Evolutionary conservation across 2,329 filamentous ascomycete genomes (phyloP), one percentile per base, ranked within the genome.

Genomic region (Colletotrichum kahawae): DNA sequence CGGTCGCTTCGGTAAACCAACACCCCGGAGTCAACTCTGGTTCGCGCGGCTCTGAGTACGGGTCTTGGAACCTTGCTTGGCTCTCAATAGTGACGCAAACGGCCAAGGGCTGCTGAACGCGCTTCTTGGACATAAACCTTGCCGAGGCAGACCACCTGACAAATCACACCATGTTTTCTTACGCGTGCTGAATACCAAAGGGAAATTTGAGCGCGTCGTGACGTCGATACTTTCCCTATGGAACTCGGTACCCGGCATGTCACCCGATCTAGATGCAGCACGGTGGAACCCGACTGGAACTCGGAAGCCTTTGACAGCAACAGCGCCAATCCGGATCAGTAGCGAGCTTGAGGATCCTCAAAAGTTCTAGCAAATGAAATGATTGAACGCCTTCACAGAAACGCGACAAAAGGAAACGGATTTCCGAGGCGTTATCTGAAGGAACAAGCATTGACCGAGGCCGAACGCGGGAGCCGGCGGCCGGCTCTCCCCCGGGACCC

Each of bases 1-100:
- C 64, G 70, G 70, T 72, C 31, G 64, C 64, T 62, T 72, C 70
- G 70, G 70, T 63, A 14, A 29, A 33, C 70, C 64, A 57, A 67
- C 21, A 62, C 21, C 38, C 64, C 63, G 70, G 54, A 43, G 10
- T 27, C 8, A 38, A 8, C 7, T 43, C 63, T 72, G 64, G 70
- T 72, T 72, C 64, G 70, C 36, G 64, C 70, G 70, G 54, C 38
- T 72, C 63, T 72, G 56, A 31, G 21, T 33, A 48, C 24, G 64
- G n/a, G 29, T 38, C 36, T 60, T 68, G 64, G 64, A 38, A 16
- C 31, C 14, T 57, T 54, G 70, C 70, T 72, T 72, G 64, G 64
- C 54, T 38, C 63, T 18, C 54, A 51, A 56, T 63, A 31, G 63
- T 72, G 70, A 72, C 54, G 70, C 70, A 72, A 68, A 62, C 21